phyloP scores from a whole-genome alignment of 805 yeast genomes.

The Jamesozyma piceae region DNA sequence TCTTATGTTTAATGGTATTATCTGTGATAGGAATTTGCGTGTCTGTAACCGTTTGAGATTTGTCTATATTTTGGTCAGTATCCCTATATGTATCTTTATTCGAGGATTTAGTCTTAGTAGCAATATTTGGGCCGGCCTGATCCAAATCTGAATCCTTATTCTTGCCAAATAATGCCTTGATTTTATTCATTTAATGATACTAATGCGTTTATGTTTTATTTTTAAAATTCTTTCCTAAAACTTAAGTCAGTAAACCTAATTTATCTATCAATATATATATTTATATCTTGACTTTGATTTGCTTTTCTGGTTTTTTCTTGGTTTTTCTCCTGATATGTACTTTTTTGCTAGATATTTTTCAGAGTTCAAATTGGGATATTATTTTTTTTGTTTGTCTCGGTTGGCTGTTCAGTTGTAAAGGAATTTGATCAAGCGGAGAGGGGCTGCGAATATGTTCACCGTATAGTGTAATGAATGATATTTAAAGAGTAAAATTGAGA shows the following conservation, averaged over 20 bases:
- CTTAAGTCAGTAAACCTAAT: too few species aligned
- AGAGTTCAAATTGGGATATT: neutral
- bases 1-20: too few species aligned
- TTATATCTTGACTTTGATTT: neutral
- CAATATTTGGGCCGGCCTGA: neutral
- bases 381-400: too few species aligned
- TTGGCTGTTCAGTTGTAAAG: too few species aligned
- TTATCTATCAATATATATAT: neutral
- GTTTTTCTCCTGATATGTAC: too few species aligned
- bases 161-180: conserved; percentile 9
- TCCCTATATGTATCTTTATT: neutral
- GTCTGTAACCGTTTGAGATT: neutral
- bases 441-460: too few species aligned
- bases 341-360: neutral
- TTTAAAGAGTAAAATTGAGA: too few species aligned
- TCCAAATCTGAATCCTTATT: conserved; percentile 3
- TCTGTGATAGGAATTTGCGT: neutral
- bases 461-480: too few species aligned
- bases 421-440: too few species aligned
- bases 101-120: too few species aligned
- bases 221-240: too few species aligned
- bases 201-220: too few species aligned
- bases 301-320: neutral
- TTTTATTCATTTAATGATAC: conserved; percentile 9
- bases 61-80: neutral